These are phyloP conservation scores for Tylopilus subfusipes DNA, from an alignment of 768 basidiomycete genomes.

Conservation along the genomic window DNA sequence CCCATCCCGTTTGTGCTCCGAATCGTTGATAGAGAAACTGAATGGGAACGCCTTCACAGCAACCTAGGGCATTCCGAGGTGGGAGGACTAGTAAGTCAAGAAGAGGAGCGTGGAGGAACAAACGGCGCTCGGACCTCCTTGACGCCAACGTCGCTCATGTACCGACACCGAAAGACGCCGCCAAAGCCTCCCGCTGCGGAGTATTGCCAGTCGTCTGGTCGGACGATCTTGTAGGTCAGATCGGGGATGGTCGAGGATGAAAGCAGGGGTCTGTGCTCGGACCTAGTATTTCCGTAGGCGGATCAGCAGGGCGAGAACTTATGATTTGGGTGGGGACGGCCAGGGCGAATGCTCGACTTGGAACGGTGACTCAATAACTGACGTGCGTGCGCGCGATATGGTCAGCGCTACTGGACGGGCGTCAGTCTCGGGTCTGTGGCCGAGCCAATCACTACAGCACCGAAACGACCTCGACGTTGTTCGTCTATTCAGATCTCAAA, in stretches of 20 bases:
- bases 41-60: conserved; percentile 10
- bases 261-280: not conserved
- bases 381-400: too few relatives aligned
- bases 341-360: too few relatives aligned
- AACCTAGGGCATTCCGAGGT: too few relatives aligned
- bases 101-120: not conserved
- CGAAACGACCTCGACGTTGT: too few relatives aligned
- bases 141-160: not conserved
- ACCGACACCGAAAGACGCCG: conserved; percentile 5
- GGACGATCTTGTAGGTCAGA: not conserved
- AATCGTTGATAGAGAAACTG: conserved; percentile 3
- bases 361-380: too few relatives aligned
- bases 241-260: not conserved
- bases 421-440: too few relatives aligned
- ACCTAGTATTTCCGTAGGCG: not conserved
- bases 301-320: not conserved
- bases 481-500: too few relatives aligned
- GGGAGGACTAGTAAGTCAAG: not conserved
- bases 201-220: not conserved
- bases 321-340: not conserved
- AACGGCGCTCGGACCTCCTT: not conserved
- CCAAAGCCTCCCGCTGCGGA: conserved; percentile 4
- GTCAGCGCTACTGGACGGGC: too few relatives aligned
- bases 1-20: not conserved
- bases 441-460: too few relatives aligned